phyloP scores from a whole-genome alignment of 805 yeast species.

The Candida orba region DNA sequence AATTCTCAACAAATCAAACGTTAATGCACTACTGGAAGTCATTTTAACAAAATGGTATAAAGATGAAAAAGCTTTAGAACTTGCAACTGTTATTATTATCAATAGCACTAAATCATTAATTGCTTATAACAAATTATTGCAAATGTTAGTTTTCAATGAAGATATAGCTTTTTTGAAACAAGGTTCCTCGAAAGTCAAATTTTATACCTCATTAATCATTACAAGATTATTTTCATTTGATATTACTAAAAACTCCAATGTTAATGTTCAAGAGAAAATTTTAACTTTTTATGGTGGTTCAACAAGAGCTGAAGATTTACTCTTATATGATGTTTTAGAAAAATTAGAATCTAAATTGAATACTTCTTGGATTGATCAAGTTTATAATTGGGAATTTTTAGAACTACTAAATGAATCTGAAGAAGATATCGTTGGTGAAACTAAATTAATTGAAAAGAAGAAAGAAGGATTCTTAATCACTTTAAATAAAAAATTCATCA shows the following conservation, averaged over 20 bases:
- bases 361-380: constrained; percentile 58
- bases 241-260: constrained; percentile 37
- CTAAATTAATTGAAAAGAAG: constrained; percentile 39
- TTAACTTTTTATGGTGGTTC: constrained; percentile 59
- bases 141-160: constrained; percentile 53
- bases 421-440: constrained; percentile 39
- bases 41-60: constrained; percentile 45
- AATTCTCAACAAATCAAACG: constrained; percentile 35
- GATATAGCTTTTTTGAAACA: constrained; percentile 28
- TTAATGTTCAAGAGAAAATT: constrained; percentile 41
- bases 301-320: constrained; percentile 47
- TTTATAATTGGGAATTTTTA: constrained; percentile 60
- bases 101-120: constrained; percentile 30
- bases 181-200: constrained; percentile 25
- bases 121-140: constrained; percentile 48
- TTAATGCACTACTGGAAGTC: constrained; percentile 63
- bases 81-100: constrained; percentile 34
- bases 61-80: constrained; percentile 35
- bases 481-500: constrained; percentile 41
- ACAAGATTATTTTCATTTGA: constrained; percentile 44
- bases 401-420: constrained; percentile 33
- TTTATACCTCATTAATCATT: constrained; percentile 39
- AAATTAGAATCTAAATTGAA: constrained; percentile 47
- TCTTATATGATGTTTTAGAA: constrained; percentile 50
- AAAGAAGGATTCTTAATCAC: constrained; percentile 43